These are phyloP conservation scores for Juglanconis juglandina DNA, from an alignment of 2,329 filamentous ascomycete species.

Conservation along the genomic window DNA sequence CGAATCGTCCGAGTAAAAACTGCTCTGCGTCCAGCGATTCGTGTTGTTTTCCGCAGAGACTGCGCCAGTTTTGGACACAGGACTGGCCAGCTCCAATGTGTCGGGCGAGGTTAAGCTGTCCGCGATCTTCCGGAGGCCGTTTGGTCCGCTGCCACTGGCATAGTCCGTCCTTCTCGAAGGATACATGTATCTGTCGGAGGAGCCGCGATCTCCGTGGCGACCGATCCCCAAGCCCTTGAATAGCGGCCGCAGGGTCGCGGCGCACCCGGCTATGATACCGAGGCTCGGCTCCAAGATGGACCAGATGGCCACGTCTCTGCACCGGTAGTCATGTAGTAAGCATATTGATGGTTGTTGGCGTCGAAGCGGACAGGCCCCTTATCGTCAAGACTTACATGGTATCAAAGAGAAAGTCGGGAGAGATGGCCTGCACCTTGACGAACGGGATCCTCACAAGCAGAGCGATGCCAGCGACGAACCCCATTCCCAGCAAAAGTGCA, in stretches of 20 bases:
- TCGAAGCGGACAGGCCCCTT: neutral
- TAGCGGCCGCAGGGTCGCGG: constrained; percentile 26
- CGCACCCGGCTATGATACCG: constrained; percentile 34
- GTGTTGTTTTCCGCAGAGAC: neutral
- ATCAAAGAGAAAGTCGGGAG: constrained; percentile 28
- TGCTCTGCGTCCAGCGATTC: neutral
- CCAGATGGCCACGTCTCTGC: constrained; percentile 36
- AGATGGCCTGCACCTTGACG: constrained; percentile 26
- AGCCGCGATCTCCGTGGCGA: neutral
- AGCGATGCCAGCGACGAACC: constrained; percentile 40
- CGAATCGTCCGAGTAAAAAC: neutral
- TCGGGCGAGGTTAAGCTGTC: neutral
- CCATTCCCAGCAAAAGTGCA: constrained; percentile 46
- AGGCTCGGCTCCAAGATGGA: constrained; percentile 35
- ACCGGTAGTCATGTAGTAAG: neutral
- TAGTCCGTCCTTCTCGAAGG: neutral
- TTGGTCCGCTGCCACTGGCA: neutral
- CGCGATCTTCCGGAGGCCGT: neutral
- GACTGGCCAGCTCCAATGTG: neutral
- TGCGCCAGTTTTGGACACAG: neutral
- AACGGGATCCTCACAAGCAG: constrained; percentile 36
- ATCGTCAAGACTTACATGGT: constrained; percentile 26
- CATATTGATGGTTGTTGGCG: neutral
- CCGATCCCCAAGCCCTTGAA: constrained; percentile 14
- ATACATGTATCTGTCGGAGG: neutral